phyloP scores from a whole-genome alignment of 495 filamentous ascomycete species.

The Parathielavia appendiculata region DNA sequence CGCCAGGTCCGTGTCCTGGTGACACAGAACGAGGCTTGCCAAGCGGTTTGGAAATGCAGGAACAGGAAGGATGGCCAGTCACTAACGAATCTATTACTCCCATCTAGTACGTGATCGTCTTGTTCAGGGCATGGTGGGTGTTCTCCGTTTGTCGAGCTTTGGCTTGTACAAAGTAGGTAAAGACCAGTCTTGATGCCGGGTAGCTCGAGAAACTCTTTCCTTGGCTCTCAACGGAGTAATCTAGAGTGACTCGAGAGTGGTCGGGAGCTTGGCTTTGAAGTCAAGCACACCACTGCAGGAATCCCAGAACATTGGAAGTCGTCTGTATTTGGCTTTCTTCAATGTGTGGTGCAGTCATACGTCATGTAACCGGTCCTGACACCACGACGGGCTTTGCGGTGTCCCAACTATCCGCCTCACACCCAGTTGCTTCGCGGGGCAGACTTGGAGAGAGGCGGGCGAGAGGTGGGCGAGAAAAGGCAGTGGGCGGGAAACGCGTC shows the following conservation, averaged over 20 bases:
- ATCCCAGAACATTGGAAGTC: too few species aligned
- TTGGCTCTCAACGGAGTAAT: too few species aligned
- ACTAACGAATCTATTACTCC: background rate
- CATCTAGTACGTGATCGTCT: background rate
- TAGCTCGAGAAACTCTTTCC: background rate
- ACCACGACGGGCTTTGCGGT: background rate
- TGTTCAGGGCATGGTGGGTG: background rate
- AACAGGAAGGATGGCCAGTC: background rate
- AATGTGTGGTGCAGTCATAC: too few species aligned
- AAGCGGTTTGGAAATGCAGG: conserved; percentile 4
- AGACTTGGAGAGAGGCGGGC: background rate
- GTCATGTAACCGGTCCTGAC: background rate
- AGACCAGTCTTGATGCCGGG: background rate
- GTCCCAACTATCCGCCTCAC: background rate
- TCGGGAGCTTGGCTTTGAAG: too few species aligned
- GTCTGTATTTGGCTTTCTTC: too few species aligned
- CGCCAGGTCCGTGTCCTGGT: conserved; percentile 4
- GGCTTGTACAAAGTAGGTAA: conserved; percentile 13
- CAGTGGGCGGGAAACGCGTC: conserved; percentile 19
- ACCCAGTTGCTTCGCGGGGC: background rate
- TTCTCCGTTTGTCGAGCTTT: background rate
- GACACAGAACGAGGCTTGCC: background rate
- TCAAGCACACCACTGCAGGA: too few species aligned
- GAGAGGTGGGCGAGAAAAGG: background rate
- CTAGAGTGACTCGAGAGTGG: too few species aligned